Percentiles rank a stretch among this genome's conserved stretches.
Evolutionary conservation across 805 yeast species (phyloP).

Genomic region (Sugiyamaella mastotermitis): DNA sequence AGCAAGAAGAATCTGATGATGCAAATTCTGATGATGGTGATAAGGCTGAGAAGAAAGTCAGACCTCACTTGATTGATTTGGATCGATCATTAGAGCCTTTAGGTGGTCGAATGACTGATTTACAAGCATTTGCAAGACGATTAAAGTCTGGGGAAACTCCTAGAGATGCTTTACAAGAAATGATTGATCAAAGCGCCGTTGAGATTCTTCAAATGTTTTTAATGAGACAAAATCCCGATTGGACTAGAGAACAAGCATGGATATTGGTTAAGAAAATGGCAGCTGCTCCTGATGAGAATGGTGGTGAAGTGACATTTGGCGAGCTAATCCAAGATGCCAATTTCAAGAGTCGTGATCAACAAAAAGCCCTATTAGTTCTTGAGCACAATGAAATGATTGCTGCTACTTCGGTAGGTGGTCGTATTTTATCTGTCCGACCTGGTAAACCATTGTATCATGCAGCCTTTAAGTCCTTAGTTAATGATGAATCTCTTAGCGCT

Average conservation of each 20-base stretch:
- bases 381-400: conserved; percentile 76
- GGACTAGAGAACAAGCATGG: conserved; percentile 87
- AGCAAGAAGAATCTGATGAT: conserved; percentile 26
- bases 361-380: conserved; percentile 51
- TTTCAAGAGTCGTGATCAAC: conserved; percentile 40
- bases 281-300: conserved; percentile 16
- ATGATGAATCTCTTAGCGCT: conserved; percentile 50
- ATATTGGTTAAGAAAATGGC: conserved; percentile 62
- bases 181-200: conserved; percentile 79
- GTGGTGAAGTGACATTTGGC: conserved; percentile 16
- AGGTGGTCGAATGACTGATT: conserved; percentile 93
- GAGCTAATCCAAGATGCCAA: conserved; percentile 26
- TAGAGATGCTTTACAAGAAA: conserved; percentile 63
- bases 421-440: conserved; percentile 56
- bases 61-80: conserved; percentile 31
- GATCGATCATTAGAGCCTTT: conserved; percentile 61
- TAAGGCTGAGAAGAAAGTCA: background rate
- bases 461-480: conserved; percentile 64
- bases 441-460: conserved; percentile 82
- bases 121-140: conserved; percentile 85
- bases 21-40: conserved; percentile 26
- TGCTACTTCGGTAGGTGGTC: conserved; percentile 71
- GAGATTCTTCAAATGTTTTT: conserved; percentile 79
- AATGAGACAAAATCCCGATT: conserved; percentile 35
- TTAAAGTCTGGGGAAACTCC: conserved; percentile 85